Evolutionary conservation across 2,329 filamentous ascomycete genomes (phyloP).

Genomic region (Xylariaceae sp.): DNA sequence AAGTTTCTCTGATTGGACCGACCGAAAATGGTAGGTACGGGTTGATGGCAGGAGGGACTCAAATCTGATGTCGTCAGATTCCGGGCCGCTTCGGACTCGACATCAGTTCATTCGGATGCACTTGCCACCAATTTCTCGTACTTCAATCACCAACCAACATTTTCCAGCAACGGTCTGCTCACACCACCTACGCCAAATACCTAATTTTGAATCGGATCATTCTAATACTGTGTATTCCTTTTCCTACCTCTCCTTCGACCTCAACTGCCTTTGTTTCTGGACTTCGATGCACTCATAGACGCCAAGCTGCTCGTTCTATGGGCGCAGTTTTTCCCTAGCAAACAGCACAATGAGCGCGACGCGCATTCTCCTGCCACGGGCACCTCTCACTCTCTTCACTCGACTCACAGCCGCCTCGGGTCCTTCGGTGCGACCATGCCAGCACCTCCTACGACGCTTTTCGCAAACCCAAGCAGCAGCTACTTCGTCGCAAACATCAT

Average conservation of each 20-base stretch:
- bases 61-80: conserved; percentile 26
- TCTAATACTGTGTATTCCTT: too few species aligned
- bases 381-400: conserved; percentile 20
- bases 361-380: conserved; percentile 29
- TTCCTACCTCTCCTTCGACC: too few species aligned
- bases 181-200: too few species aligned
- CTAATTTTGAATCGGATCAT: too few species aligned
- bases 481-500: conserved; percentile 32
- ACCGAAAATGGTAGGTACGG: conserved; percentile 28
- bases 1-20: conserved; percentile 32
- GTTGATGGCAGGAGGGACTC: too few species aligned
- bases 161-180: too few species aligned
- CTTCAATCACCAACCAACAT: too few species aligned
- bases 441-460: conserved; percentile 38
- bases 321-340: background rate
- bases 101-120: conserved; percentile 23
- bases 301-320: too few species aligned
- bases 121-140: background rate
- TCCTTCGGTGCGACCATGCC: conserved; percentile 35
- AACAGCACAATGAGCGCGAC: conserved; percentile 37
- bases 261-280: too few species aligned
- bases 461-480: conserved; percentile 29
- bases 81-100: conserved; percentile 14
- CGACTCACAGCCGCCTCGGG: conserved; percentile 32
- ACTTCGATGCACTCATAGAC: too few species aligned